Evolutionary conservation across 139 green algal species (phyloP), one percentile per base, ranked within the genome.

Genomic region (Chlorella sp.): DNA sequence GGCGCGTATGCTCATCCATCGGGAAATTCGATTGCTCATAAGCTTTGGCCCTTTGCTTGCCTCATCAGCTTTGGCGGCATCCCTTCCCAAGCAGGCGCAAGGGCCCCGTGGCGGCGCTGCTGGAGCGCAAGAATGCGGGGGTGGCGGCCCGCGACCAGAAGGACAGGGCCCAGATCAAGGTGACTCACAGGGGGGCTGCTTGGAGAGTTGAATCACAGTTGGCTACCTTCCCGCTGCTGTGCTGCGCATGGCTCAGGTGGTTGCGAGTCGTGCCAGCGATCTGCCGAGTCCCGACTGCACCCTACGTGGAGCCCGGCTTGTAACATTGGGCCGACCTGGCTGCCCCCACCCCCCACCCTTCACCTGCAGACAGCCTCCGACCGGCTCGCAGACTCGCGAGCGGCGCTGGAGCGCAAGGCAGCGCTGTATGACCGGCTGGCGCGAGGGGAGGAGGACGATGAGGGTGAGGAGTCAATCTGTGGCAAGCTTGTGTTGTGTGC

Each of bases 321-420:
- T n/a, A n/a, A n/a, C n/a, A n/a, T n/a, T n/a, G n/a, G n/a, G n/a
- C n/a, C n/a, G n/a, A 7, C 67, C 67, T 44, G 34, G 2, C 67
- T 9, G 30, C 16, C 64, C 51, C 82, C 68, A 3, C 41, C 43
- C 65, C 16, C 56, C 7, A 8, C 54, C 0, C 56, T 40, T 22
- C 22, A 56, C 28, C 68, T 85, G 82, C 76, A 92, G 87, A 92
- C 84, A 9, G 17, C 73, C 34, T 56, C 56, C 0, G 85, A 90
- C 81, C 43, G 68, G 38, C 32, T 89, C 28, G 58, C 46, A 0
- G 90, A 94, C 36, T 89, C 82, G 28, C 90, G 89, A 19, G 91
- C 90, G 0, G 95, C 95, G 2, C 86, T 98, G 38, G 91, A 97
- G 83, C 86, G 90, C 20, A 98, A 98, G 73, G 92, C 95, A 6